Base-by-base conservation (phyloP, 192 early-diverging fungal species). In the Coemansia sp. region DNA sequence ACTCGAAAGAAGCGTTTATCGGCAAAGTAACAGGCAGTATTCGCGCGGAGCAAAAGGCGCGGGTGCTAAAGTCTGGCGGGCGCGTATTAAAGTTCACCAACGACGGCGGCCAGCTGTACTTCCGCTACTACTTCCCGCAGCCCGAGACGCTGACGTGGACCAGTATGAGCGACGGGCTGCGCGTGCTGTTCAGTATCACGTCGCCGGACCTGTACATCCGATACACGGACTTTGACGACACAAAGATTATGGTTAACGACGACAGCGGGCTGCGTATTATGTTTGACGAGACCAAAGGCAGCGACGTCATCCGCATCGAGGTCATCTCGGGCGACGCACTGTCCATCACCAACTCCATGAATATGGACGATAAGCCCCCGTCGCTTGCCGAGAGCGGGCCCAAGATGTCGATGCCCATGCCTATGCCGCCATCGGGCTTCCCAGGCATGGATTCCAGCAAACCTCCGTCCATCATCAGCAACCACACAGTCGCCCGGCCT, bases 31-130 rank as follows among this genome's bases (percentile, higher is more conserved):
- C 50, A 48, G 52, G 46, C 41, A 67, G 43, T 2, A 55, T 78
- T 13, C 77, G 77, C 46, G 72, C 66, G 29, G 77, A 70, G 65
- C 77, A 80, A 25, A 66, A 59, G 52, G 69, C 56, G 33, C 72
- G 68, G 13, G 50, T 80, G 5, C 50, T 80, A 13, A 32, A 71
- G 63, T 38, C 33, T 13, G 77, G 77, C 65, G 77, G 77, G 3
- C 77, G 77, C n/a, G 72, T 80, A 23, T 68, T 80, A 45, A 80
- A 80, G 69, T 80, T 80, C 59, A 80, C 77, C 32, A 74, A 74
- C 35, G 70, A 74, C 50, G 77, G 77, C 25, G 77, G 77, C 53
- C 64, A 74, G 42, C 62, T 79, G 48, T 79, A 79, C 59, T 79
- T 79, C 56, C 61, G 76, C 38, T 79, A 79, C 65, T 79, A 67